Conservation (phyloP, 2,329 filamentous ascomycete species). For the Myotisia sp. region DNA sequence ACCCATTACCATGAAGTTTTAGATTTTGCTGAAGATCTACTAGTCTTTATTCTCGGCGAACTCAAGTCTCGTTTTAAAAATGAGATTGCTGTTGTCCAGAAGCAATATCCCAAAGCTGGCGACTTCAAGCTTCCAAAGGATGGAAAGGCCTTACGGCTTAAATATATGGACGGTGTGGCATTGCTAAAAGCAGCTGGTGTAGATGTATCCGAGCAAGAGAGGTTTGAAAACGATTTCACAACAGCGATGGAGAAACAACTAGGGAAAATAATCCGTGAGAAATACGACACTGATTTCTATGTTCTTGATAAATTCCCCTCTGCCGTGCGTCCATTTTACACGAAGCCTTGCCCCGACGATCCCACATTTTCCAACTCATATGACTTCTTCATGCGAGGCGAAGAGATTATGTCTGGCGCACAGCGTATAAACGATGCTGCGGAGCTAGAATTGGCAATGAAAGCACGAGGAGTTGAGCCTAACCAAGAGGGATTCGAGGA, state of each 20-base stretch:
- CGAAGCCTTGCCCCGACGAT: constrained; percentile 59
- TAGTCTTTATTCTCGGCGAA: constrained; percentile 36
- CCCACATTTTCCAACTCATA: constrained; percentile 53
- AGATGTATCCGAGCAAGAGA: constrained; percentile 35
- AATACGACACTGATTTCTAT: constrained; percentile 93
- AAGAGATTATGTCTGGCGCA: constrained; percentile 54
- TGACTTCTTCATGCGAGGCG: constrained; percentile 58
- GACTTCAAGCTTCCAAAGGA: constrained; percentile 37
- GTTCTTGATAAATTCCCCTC: constrained; percentile 93
- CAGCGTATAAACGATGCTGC: constrained; percentile 52
- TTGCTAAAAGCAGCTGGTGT: constrained; percentile 37
- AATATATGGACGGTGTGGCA: constrained; percentile 37
- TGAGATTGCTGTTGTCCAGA: constrained; percentile 34
- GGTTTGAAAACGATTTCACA: constrained; percentile 34
- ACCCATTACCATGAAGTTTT: constrained; percentile 39
- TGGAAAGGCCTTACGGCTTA: constrained; percentile 35
- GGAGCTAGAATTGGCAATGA: constrained; percentile 45
- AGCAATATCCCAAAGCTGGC: constrained; percentile 37
- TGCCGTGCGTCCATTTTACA: constrained; percentile 78
- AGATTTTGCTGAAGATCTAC: constrained; percentile 35
- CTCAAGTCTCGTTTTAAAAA: constrained; percentile 32
- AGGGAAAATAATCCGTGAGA: constrained; percentile 69
- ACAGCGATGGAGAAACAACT: constrained; percentile 50
- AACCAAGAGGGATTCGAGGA: constrained; percentile 46
- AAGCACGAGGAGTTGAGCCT: constrained; percentile 45